A percentile compares a stretch with the other conserved stretches of the same genome.
These are phyloP conservation scores for Lactarius indigo DNA, from an alignment of 768 basidiomycete genomes.

Conservation along the genomic window DNA sequence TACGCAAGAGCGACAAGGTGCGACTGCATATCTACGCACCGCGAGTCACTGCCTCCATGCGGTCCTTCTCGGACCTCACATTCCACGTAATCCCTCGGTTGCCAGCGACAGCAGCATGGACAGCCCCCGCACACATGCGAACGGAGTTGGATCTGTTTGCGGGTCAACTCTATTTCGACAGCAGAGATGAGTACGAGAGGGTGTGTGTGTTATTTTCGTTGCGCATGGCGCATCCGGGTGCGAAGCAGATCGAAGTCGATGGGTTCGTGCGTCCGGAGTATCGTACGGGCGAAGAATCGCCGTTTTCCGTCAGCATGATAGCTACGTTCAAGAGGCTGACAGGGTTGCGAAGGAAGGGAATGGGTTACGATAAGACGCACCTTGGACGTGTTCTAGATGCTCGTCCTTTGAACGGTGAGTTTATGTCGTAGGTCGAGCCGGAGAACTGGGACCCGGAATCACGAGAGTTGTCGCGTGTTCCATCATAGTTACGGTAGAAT, in stretches of 20 bases:
- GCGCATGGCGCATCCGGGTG: background rate
- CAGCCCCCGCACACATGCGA: background rate
- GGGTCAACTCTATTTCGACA: constrained; percentile 17
- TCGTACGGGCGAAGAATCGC: background rate
- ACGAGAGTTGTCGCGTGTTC: no score
- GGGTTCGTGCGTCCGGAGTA: background rate
- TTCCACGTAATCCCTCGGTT: constrained; percentile 5
- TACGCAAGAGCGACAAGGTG: constrained; percentile 10
- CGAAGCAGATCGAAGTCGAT: background rate
- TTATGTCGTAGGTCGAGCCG: no score
- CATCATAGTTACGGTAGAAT: no score
- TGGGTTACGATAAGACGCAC: background rate
- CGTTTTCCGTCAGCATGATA: background rate
- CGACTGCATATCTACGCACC: constrained; percentile 17
- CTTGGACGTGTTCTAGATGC: background rate
- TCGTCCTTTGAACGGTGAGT: background rate
- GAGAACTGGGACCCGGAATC: no score
- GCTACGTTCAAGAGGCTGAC: background rate
- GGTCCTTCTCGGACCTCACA: constrained; percentile 16
- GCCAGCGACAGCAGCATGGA: background rate
- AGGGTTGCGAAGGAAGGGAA: constrained; percentile 2
- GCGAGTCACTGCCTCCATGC: constrained; percentile 6
- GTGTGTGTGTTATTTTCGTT: constrained; percentile 4
- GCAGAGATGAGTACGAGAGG: background rate
- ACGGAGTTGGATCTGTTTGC: constrained; percentile 11